Evolutionary conservation across 2,329 filamentous ascomycete species (phyloP), one percentile per base, ranked within the genome.

Genomic region (Byssoonygena ceratinophila): DNA sequence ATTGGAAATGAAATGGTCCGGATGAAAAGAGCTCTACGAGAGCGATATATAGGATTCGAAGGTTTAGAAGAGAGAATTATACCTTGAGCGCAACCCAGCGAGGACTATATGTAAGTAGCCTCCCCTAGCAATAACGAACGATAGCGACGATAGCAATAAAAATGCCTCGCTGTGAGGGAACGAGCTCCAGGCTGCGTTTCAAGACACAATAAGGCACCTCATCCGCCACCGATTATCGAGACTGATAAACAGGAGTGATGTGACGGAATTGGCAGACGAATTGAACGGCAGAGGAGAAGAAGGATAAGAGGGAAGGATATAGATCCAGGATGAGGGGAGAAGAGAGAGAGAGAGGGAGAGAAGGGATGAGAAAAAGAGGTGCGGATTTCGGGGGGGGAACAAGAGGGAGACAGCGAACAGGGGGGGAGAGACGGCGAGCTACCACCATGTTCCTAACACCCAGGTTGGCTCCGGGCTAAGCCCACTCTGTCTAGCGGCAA

Each of bases 131-230:
- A 11, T 20, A 50, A 50, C 37, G 36, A 41, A 36, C 27, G 47
- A 23, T 3, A 50, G 22, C 6, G 27, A n/a, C 18, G 25, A 29
- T 4, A 16, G 37, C 23, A 29, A 20, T 20, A 31, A 32, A 37
- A 37, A 25, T 31, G 14, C 20, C 25, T 45, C 23, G 27, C 34
- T 29, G 40, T 36, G 27, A 52, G 47, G n/a, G 44, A 25, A 50
- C 47, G 52, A 56, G 56, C 56, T 55, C 56, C 56, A 53, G 56
- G 54, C 56, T 56, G 49, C 54, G 49, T 46, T 46, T 47, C 20
- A 52, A 53, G 6, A 44, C 22, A 44, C 23, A 23, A 55, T 23
- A 25, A 31, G 29, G 52, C 45, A 47, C 52, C 50, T 54, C 56
- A 52, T 51, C 37, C 41, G 51, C 32, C 46, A 51, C 54, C 49